These are phyloP conservation scores for Teratosphaeriaceae sp. DNA, from an alignment of 2,329 filamentous ascomycete species.

Conservation along the genomic window DNA sequence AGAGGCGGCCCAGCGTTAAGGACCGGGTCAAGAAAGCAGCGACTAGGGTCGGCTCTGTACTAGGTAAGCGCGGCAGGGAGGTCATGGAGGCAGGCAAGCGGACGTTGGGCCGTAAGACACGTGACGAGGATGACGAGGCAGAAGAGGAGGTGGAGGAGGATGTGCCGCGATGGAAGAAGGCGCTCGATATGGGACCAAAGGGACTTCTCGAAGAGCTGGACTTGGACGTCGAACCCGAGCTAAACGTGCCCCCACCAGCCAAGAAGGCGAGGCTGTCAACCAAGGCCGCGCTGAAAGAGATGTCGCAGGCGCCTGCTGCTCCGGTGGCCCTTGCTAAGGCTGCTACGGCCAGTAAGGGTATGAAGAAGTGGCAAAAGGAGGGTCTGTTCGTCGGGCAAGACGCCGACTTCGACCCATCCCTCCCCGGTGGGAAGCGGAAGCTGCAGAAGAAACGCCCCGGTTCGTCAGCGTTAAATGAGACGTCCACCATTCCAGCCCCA, in stretches of 20 bases:
- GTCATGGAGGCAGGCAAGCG: slow-evolving; percentile 33
- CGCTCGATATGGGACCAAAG: slow-evolving; percentile 27
- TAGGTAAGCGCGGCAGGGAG: slow-evolving; percentile 32
- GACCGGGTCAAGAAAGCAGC: slow-evolving; percentile 26
- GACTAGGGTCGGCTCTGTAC: slow-evolving; percentile 21
- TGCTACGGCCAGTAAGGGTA: slow-evolving; percentile 33
- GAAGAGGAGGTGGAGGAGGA: slow-evolving; percentile 16
- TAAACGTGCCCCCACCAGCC: slow-evolving; percentile 16
- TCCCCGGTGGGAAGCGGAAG: slow-evolving; percentile 38
- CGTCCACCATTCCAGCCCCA: slow-evolving; percentile 38
- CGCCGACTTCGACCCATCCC: slow-evolving; percentile 34
- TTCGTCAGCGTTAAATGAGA: slow-evolving; percentile 13
- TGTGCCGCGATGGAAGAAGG: slow-evolving; percentile 19
- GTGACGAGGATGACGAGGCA: slow-evolving; percentile 16
- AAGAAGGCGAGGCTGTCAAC: slow-evolving; percentile 21
- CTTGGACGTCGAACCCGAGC: slow-evolving; percentile 18
- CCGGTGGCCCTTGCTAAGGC: slow-evolving; percentile 21
- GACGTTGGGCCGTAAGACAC: slow-evolving; percentile 21
- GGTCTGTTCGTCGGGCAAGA: slow-evolving; percentile 85
- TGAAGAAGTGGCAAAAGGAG: slow-evolving; percentile 73
- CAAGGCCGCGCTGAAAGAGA: slow-evolving; percentile 16
- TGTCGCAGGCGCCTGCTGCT: slow-evolving; percentile 16
- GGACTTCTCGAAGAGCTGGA: slow-evolving; percentile 28
- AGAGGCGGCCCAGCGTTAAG: slow-evolving; percentile 23
- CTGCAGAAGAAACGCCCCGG: slow-evolving; percentile 35